Evolutionary conservation across 805 yeast genomes (phyloP).

Genomic region (Candida andamanensis): DNA sequence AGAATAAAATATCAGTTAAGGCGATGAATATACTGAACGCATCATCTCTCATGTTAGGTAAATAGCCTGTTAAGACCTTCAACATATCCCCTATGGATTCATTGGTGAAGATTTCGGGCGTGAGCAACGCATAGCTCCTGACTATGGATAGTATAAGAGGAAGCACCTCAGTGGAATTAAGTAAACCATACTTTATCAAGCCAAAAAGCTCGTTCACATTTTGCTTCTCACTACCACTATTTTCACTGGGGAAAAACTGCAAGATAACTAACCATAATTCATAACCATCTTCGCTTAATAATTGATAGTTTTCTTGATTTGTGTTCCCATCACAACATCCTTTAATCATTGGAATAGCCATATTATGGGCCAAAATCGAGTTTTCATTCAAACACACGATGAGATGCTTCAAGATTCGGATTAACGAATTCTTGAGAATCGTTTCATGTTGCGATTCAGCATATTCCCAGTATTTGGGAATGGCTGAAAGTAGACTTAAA

Average conservation of each 20-base stretch:
- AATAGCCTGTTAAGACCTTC: constrained; percentile 46
- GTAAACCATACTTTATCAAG: constrained; percentile 52
- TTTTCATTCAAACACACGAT: constrained; percentile 52
- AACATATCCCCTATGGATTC: constrained; percentile 40
- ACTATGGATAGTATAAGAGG: constrained; percentile 58
- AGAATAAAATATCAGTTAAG: constrained; percentile 45
- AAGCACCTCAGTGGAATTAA: constrained; percentile 69
- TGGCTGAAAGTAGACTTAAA: constrained; percentile 43
- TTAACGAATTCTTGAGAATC: constrained; percentile 34
- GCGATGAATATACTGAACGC: constrained; percentile 52
- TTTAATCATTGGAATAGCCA: constrained; percentile 60
- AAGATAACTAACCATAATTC: constrained; percentile 76
- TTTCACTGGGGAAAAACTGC: constrained; percentile 48
- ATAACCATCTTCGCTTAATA: constrained; percentile 79
- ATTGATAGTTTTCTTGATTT: constrained; percentile 39
- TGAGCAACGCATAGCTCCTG: constrained; percentile 55
- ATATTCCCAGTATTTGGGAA: constrained; percentile 77
- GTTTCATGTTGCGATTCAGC: constrained; percentile 42
- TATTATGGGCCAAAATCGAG: constrained; percentile 44
- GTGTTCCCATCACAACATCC: constrained; percentile 52
- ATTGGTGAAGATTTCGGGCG: constrained; percentile 36
- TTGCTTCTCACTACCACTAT: constrained; percentile 16
- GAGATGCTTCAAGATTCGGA: constrained; percentile 54
- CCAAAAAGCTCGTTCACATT: constrained; percentile 45
- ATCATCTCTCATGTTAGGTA: constrained; percentile 67